These are phyloP conservation scores for Fusarium duplospermum DNA, from an alignment of 2,329 filamentous ascomycete genomes.

Conservation along the genomic window DNA sequence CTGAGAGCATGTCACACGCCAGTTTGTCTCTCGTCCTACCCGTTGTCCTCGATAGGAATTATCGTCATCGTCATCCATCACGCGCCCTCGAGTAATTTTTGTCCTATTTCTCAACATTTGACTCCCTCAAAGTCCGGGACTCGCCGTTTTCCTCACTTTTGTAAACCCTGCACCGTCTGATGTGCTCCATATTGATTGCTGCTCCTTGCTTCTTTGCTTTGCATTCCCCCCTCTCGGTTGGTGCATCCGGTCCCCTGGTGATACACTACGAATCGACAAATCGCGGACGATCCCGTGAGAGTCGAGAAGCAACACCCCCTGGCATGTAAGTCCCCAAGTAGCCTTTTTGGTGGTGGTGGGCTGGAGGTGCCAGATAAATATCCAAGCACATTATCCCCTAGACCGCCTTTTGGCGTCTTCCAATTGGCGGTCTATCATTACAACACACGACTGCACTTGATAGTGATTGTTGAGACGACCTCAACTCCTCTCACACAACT, in stretches of 20 bases:
- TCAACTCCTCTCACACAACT: neutral
- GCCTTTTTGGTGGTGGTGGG: constrained; percentile 27
- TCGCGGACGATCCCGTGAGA: constrained; percentile 22
- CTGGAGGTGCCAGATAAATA: constrained; percentile 23
- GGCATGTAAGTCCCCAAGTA: constrained; percentile 19
- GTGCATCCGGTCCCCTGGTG: constrained; percentile 23
- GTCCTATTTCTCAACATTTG: neutral
- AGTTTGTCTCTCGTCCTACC: neutral
- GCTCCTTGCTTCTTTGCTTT: constrained; percentile 1
- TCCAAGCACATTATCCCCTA: constrained; percentile 18
- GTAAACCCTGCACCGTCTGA: constrained; percentile 2
- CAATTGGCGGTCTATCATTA: constrained; percentile 50
- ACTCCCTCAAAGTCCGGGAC: neutral
- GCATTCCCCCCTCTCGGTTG: constrained; percentile 25
- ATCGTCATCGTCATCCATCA: constrained; percentile 36
- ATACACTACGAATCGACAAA: constrained; percentile 25
- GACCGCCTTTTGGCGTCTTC: constrained; percentile 47
- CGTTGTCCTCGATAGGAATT: constrained; percentile 7
- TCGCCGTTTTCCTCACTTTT: constrained; percentile 10
- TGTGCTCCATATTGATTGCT: constrained; percentile 10
- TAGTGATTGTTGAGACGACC: constrained; percentile 15
- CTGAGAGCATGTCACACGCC: constrained; percentile 12
- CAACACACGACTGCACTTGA: constrained; percentile 28
- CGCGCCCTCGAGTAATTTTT: constrained; percentile 13
- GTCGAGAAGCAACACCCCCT: neutral